Base-by-base conservation (phyloP, 768 basidiomycete species). In the Lactifluus pinguis region DNA sequence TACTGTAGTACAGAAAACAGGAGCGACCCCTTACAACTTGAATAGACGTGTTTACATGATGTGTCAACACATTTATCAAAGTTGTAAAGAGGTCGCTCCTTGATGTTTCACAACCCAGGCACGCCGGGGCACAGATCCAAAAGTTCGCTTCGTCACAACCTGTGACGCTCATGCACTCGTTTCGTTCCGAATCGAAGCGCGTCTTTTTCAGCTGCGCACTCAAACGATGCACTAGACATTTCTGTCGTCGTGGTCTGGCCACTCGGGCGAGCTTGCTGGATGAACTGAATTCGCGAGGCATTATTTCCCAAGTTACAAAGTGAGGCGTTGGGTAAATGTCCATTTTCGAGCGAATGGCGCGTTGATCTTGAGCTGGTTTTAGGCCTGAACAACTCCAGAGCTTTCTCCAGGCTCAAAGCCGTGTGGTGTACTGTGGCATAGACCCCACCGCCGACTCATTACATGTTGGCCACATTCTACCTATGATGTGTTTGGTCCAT, bases 401-500 rank as follows among this genome's bases (percentile, higher is more conserved):
- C 38, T 62, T 55, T 30, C 61, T 68, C 38, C 48, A 45, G 25
- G 39, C 52, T 19, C 49, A 55, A 15, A 58, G 52, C 83, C 81
- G 65, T 81, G 57, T 81, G 0, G 79, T 92, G 17, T 99, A 99
- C 70, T 79, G 84, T 4, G 97, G 97, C 39, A 80, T 98, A 45
- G 97, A 99, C 70, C 97, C 97, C 14, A 93, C 95, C 2, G 93
- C 94, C 4, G 76, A 74, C 29, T 88, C 92, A 1, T 77, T 99
- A 17, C 97, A 99, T 71, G 89, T 93, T 56, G 97, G 97, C 4
- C 95, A 99, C 71, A 81, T 99, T 2, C 76, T 98, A 21, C 94
- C 95, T 2, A 75, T 99, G 49, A 80, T 98, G 69, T 85, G 83
- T 54, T 71, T 98, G 49, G 76, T 98, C 15, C 97, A 98, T 69